Evolutionary conservation across 768 basidiomycete genomes (phyloP).

Genomic region (Rhodotorula taiwanensis): DNA sequence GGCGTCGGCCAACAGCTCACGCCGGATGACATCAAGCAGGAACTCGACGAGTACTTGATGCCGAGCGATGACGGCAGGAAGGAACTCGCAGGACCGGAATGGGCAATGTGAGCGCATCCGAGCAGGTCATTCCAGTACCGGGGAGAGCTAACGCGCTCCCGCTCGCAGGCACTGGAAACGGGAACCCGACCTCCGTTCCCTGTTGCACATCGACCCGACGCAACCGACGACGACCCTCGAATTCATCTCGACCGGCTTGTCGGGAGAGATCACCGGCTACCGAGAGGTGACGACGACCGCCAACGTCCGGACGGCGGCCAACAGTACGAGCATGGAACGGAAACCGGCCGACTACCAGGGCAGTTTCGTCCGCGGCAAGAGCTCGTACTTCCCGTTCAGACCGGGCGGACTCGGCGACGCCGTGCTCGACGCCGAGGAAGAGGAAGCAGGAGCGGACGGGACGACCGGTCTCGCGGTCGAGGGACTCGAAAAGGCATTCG

Average conservation of each 20-base stretch:
- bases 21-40: constrained; percentile 50
- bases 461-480: constrained; percentile 10
- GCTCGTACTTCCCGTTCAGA: constrained; percentile 84
- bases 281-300: constrained; percentile 55
- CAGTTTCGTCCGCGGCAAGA: constrained; percentile 88
- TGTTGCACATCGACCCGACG: constrained; percentile 62
- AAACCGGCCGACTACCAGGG: constrained; percentile 64
- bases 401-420: constrained; percentile 84
- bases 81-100: constrained; percentile 23
- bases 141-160: too few species aligned
- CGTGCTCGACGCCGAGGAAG: constrained; percentile 47
- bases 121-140: neutral
- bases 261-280: constrained; percentile 74
- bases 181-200: constrained; percentile 50
- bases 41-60: constrained; percentile 24
- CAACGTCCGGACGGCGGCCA: constrained; percentile 59
- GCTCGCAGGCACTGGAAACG: constrained; percentile 29
- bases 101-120: constrained; percentile 22
- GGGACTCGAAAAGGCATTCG: constrained; percentile 42
- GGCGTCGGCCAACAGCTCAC: constrained; percentile 57
- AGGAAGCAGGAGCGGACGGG: constrained; percentile 41
- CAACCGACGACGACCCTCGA: constrained; percentile 66
- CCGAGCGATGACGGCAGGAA: constrained; percentile 12
- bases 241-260: constrained; percentile 69
- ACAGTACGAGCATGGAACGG: constrained; percentile 76